These are phyloP conservation scores for Cajanus cajan DNA, from an alignment of 306 rosid genomes.

Conservation along the genomic window DNA sequence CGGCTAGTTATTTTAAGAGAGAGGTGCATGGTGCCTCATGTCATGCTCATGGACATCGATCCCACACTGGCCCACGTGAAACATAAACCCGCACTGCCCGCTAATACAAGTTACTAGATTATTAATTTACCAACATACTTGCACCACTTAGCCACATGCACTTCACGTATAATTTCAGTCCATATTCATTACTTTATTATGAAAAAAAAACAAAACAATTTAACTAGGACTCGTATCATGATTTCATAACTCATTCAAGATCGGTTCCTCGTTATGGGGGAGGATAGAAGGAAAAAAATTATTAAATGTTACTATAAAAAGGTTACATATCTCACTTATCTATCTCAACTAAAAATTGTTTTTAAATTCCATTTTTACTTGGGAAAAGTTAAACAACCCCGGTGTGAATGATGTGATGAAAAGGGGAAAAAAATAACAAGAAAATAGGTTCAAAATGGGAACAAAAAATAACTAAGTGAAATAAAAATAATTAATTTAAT, in stretches of 20 bases:
- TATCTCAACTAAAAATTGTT: too few relatives aligned
- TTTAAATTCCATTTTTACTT: too few relatives aligned
- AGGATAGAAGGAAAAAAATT: too few relatives aligned
- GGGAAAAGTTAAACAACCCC: too few relatives aligned
- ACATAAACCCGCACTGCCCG: conserved; percentile 27
- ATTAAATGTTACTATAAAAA: too few relatives aligned
- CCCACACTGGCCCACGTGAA: conserved; percentile 70
- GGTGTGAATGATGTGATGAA: too few relatives aligned
- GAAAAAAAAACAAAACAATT: neutral
- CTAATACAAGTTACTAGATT: conserved; percentile 6
- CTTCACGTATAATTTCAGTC: neutral
- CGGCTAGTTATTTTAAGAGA: conserved; percentile 46
- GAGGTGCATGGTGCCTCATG: conserved; percentile 33
- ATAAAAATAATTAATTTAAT: too few relatives aligned
- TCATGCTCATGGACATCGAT: conserved; percentile 13
- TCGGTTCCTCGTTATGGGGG: neutral
- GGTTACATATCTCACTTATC: too few relatives aligned
- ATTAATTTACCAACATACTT: neutral
- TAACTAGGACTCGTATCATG: neutral
- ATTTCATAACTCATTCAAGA: neutral
- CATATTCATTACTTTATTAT: neutral
- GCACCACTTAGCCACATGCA: conserved; percentile 22
- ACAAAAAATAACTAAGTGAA: too few relatives aligned
- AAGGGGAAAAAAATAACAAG: too few relatives aligned
- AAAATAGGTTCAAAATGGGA: too few relatives aligned